Percentiles rank a stretch among this genome's conserved stretches.
Evolutionary conservation across 78 protist genomes (phyloP).

Genomic region (Tieghemostelium lacteum): DNA sequence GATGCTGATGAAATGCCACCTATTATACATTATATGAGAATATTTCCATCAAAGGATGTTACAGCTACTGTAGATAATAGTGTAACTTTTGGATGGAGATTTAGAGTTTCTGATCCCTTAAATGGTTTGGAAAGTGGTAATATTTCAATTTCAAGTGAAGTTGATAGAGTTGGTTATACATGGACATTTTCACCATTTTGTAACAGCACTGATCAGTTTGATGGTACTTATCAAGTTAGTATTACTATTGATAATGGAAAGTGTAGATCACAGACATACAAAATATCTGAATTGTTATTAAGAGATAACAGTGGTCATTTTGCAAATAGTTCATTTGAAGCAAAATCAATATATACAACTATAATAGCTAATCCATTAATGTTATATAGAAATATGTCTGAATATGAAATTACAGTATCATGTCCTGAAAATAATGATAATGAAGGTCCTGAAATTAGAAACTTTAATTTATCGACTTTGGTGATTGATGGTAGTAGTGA

Average conservation of each 20-base stretch:
- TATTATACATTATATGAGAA: background rate
- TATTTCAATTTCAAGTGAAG: background rate
- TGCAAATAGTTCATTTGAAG: background rate
- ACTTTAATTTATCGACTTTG: background rate
- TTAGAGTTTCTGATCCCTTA: background rate
- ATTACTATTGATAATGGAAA: background rate
- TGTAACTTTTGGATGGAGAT: background rate
- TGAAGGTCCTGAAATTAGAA: background rate
- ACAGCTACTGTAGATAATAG: background rate
- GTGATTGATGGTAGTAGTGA: background rate
- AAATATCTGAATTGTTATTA: background rate
- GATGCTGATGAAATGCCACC: slow-evolving; percentile 14
- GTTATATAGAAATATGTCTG: background rate
- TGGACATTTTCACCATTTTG: background rate
- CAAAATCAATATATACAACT: background rate
- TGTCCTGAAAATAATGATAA: background rate
- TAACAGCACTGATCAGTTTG: background rate
- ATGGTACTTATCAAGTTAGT: background rate
- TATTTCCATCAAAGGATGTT: background rate
- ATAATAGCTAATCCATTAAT: slow-evolving; percentile 24
- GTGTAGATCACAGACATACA: background rate
- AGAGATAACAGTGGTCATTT: background rate
- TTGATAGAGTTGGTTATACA: slow-evolving; percentile 4
- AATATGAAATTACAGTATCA: background rate
- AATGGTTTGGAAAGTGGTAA: slow-evolving; percentile 15